Evolutionary conservation across 176 grass and related monocot genomes (phyloP), one percentile per base, ranked within the genome.

Genomic region (Carex littledalei): DNA sequence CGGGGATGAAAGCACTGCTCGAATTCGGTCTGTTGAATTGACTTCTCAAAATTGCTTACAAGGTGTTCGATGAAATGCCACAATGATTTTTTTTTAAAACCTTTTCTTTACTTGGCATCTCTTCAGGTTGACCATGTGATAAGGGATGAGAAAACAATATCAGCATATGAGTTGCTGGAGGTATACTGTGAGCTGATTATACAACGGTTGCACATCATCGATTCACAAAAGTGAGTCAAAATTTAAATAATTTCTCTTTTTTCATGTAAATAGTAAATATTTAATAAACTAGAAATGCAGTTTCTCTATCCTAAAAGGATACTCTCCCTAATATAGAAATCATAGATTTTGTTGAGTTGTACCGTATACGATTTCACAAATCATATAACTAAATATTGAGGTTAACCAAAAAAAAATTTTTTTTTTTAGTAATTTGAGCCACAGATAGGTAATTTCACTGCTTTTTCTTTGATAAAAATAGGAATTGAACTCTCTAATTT

Each of bases 111-210:
- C 32, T 61, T 81, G 35, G 35, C 21, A 8, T 63, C 3, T 73
- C 32, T 74, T 62, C 76, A 90, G 89, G 89, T 90, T 35, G 89
- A 90, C 59, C 88, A 90, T 78, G 88, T 90, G 8, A 90, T 90
- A 63, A 59, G 84, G 52, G 88, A 90, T 15, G 84, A 90, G 62
- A 90, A 90, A 41, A 90, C 84, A 24, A 84, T 84, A 64, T 67
- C 84, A 64, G 89, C 89, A 43, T 90, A 87, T 61, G 89, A 90
- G 21, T 66, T 90, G 11, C 79, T 90, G 59, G 81, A 74, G 24
- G 54, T 90, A 56, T 90, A 90, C 41, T 87, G 89, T 34, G 85
- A 90, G 86, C 63, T 90, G 32, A 90, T 90, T 32, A 58, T 85
- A 11, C 77, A 85, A 18, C 89, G 85, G 9, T 85, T 90, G 81